Evolutionary conservation across 2,329 filamentous ascomycete genomes (phyloP).

Genomic region (Clarireedia sp.): DNA sequence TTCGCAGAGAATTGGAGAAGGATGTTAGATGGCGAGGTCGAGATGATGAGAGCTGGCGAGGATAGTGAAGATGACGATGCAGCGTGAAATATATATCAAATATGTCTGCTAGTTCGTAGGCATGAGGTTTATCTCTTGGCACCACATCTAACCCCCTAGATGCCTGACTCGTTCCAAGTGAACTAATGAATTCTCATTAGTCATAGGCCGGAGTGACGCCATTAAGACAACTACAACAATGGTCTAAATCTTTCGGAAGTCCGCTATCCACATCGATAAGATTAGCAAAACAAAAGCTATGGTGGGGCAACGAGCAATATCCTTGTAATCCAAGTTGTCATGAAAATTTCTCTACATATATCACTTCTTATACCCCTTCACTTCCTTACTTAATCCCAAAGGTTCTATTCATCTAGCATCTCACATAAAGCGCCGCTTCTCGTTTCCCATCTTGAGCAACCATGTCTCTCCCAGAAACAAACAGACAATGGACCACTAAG

Average conservation of each 20-base stretch:
- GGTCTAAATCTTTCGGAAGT: constrained; percentile 5
- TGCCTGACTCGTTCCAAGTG: not conserved
- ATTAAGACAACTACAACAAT: not conserved
- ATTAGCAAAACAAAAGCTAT: not conserved
- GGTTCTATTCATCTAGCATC: too few relatives aligned
- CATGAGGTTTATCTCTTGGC: not conserved
- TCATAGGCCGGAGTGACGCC: not conserved
- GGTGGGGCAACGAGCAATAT: constrained; percentile 1
- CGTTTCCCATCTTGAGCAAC: not conserved
- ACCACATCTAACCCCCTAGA: not conserved
- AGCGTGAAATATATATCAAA: not conserved
- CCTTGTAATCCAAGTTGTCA: not conserved
- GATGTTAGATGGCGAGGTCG: constrained; percentile 37
- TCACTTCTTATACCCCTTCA: not conserved
- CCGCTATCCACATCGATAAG: not conserved
- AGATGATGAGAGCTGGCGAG: constrained; percentile 32
- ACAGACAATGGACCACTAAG: constrained; percentile 45
- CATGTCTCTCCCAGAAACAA: constrained; percentile 18
- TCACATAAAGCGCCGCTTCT: too few relatives aligned
- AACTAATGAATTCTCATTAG: not conserved
- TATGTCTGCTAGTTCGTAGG: not conserved
- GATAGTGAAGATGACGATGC: constrained; percentile 28
- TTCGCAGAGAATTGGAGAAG: constrained; percentile 71
- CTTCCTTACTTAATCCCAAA: not conserved
- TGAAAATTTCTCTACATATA: not conserved